Base-by-base conservation (phyloP, 257 asterid genomes). In the Ballota nigra region DNA sequence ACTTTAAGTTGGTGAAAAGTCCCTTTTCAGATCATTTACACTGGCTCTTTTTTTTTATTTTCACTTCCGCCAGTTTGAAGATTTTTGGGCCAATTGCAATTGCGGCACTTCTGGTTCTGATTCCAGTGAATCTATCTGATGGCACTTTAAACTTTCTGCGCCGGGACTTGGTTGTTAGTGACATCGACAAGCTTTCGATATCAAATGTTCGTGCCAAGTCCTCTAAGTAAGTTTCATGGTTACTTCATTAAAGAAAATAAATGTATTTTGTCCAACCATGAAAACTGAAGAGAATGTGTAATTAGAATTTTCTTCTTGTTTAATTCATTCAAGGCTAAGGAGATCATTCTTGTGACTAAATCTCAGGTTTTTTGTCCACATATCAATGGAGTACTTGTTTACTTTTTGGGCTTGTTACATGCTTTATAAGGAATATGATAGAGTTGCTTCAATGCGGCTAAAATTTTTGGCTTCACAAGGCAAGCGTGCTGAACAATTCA, bases 111-210 rank as follows among this genome's bases (percentile, higher is more conserved):
- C 71, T 92, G 12, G 75, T 92, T 78, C 91, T 95, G 84, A 87
- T 95, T 82, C 99, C 99, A 31, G 98, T 95, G 71, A 95, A 95
- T 80, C 71, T 83, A 36, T 86, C 97, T 7, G 92, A 83, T 63
- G 96, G 96, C 69, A 88, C 88, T 45, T 63, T 95, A 56, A 84
- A 68, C 75, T 85, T 88, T 66, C 86, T 95, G 76, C 75, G 88
- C 15, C 92, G 76, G 8, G 98, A 92, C 69, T 82, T 95, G 96
- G 99, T 95, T 29, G 90, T 86, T 72, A 88, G 86, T 55, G 79
- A 95, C 85, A 88, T 95, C n/a, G 99, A 95, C 84, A 95, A 89
- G 85, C 98, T 95, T 71, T 95, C 99, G 0, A 85, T 95, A 84
- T 95, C 99, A 45, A 95, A 95, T 83, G 89, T 95, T 66, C 86